Base-by-base conservation (phyloP, 2,329 filamentous ascomycete genomes). In the Paecilomyces sp. region DNA sequence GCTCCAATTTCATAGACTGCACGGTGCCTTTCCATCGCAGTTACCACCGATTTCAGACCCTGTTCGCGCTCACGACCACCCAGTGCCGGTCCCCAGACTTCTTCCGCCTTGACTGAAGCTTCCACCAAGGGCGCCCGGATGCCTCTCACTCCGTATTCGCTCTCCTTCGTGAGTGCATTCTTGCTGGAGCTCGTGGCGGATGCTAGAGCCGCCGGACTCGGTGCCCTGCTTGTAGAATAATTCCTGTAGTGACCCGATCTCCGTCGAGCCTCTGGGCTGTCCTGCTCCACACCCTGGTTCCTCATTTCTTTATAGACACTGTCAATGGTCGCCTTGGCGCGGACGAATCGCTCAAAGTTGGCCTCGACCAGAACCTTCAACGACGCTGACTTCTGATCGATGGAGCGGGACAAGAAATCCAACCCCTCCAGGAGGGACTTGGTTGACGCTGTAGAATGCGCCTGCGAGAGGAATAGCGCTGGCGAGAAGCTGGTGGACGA, bases 251-350 rank as follows among this genome's bases (percentile, higher is more conserved):
- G 74, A 63, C 78, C 79, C 70, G 58, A 60, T 30, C 58, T 85
- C 88, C 61, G 80, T 83, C 67, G 77, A 72, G n/a, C 77, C 72
- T 18, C 76, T 72, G 47, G 58, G 76, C 58, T 64, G 60, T 75
- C 69, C 54, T 76, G 69, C 59, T 83, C 76, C 51, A 77, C 75
- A 80, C 92, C 82, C 85, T 96, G 83, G 34, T 83, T 83, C 30
- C 83, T 80, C 94, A 99, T 99, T 75, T 99, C 94, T 63, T 88
- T 95, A 77, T 99, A 99, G 57, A 99, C 94, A 76, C 96, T 96
- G 77, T 99, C 94, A 69, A 99, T 97, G 7, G 93, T 97, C 18
- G 93, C 91, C 75, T 99, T 99, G 52, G 94, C 94, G 63, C 91
- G 89, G 59, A 99, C 94, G 78, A 99, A 99, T 65, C 93, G 89